phyloP scores from a whole-genome alignment of 208 protist genomes.

The Leishmania tropica region DNA sequence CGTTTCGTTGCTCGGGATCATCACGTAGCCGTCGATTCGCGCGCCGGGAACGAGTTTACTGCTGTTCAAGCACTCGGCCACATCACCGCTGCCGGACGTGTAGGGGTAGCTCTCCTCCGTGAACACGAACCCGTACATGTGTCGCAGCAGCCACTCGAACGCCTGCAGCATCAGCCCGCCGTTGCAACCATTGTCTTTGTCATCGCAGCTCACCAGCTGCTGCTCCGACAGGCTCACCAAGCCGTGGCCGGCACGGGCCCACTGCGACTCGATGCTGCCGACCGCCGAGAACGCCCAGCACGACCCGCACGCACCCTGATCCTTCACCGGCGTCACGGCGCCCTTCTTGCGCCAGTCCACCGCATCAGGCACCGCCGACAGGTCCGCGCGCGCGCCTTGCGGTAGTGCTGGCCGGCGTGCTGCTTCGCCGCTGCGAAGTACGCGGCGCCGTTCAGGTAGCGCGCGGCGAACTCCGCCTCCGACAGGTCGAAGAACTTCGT shows the following conservation, averaged over 20 bases:
- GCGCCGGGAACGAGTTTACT: slow-evolving; percentile 47
- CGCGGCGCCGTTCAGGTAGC: slow-evolving; percentile 42
- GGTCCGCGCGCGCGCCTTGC: slow-evolving; percentile 8
- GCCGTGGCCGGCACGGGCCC: slow-evolving; percentile 50
- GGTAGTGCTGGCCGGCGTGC: slow-evolving; percentile 8
- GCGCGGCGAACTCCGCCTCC: slow-evolving; percentile 45
- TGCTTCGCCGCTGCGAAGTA: slow-evolving; percentile 36
- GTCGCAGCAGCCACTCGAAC: slow-evolving; percentile 69
- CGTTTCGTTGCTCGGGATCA: slow-evolving; percentile 60
- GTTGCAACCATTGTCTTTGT: slow-evolving; percentile 77
- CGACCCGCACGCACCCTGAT: slow-evolving; percentile 94
- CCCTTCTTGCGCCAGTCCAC: slow-evolving; percentile 87
- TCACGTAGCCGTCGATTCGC: slow-evolving; percentile 51
- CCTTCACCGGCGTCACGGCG: slow-evolving; percentile 92
- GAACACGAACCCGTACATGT: slow-evolving; percentile 62
- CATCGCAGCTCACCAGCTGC: slow-evolving; percentile 94
- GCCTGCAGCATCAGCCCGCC: slow-evolving; percentile 90
- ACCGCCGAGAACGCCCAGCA: slow-evolving; percentile 95
- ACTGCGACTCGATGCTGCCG: slow-evolving; percentile 75
- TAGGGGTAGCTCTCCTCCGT: slow-evolving; percentile 78
- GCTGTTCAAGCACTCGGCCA: neutral
- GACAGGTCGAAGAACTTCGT: slow-evolving; percentile 71
- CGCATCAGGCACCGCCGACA: neutral
- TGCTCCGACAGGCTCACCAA: slow-evolving; percentile 91
- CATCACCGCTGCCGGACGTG: neutral